Evolutionary conservation across 345 rosid genomes (phyloP).

Genomic region (Arabis alpina): DNA sequence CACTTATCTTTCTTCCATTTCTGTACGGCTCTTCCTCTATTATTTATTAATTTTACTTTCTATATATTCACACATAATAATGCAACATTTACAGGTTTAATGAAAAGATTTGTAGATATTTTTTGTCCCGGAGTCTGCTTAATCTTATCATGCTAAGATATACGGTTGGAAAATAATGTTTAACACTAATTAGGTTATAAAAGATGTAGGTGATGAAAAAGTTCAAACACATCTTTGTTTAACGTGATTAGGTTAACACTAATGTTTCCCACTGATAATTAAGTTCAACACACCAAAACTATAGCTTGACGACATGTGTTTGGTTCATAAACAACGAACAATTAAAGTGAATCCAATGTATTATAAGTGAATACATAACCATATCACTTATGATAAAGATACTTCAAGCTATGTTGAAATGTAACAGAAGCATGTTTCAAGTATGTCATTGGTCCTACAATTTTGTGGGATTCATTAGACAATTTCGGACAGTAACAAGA

Average conservation of each 20-base stretch:
- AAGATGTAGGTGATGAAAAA: neutral
- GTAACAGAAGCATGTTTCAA: slow-evolving; percentile 40
- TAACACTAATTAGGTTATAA: neutral
- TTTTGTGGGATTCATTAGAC: slow-evolving; percentile 25
- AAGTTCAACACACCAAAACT: slow-evolving; percentile 33
- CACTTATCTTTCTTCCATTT: slow-evolving; percentile 33
- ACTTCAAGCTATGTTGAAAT: slow-evolving; percentile 39
- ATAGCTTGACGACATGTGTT: slow-evolving; percentile 39
- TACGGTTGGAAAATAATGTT: neutral
- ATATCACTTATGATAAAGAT: slow-evolving; percentile 30
- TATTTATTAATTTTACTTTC: slow-evolving; percentile 14
- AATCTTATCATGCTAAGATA: too few relatives aligned
- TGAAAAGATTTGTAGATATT: neutral
- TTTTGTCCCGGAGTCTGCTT: too few relatives aligned
- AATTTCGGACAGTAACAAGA: slow-evolving; percentile 24
- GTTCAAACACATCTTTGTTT: slow-evolving; percentile 27
- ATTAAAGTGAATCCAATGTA: slow-evolving; percentile 35
- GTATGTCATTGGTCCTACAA: slow-evolving; percentile 37
- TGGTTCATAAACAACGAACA: slow-evolving; percentile 35
- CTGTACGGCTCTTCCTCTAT: slow-evolving; percentile 42
- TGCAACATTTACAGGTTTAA: neutral
- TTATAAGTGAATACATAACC: slow-evolving; percentile 23
- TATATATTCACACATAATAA: neutral
- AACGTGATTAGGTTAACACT: slow-evolving; percentile 42
- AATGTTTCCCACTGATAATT: slow-evolving; percentile 38